Percentiles rank a stretch among this genome's conserved stretches.
Conservation (phyloP, 768 basidiomycete genomes). For the Kwoniella heveanensis region DNA sequence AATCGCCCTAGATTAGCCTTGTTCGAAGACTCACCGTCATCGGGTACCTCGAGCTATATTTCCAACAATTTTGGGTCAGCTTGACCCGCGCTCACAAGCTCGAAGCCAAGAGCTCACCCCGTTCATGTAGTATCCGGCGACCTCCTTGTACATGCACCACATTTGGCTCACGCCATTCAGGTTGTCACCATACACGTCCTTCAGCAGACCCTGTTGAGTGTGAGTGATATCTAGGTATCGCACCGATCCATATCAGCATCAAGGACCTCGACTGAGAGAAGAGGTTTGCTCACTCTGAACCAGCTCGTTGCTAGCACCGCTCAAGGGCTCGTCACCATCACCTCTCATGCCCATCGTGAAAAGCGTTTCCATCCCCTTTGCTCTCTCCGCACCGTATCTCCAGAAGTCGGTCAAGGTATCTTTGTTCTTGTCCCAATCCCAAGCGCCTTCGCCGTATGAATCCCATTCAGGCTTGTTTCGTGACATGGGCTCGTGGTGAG, state of each 20-base stretch:
- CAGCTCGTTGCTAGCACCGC: conserved; percentile 43
- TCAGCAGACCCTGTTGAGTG: conserved; percentile 67
- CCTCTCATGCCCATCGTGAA: conserved; percentile 72
- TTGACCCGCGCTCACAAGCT: too few relatives aligned
- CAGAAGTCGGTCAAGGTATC: conserved; percentile 66
- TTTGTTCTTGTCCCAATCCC: conserved; percentile 64
- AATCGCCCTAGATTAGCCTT: background rate
- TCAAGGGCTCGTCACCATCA: conserved; percentile 55
- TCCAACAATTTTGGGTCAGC: too few relatives aligned
- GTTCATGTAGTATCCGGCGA: conserved; percentile 64
- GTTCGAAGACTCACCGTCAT: conserved; percentile 23
- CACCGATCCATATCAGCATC: too few relatives aligned
- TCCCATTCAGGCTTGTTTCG: conserved; percentile 70
- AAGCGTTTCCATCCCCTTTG: conserved; percentile 65
- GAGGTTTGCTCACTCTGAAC: conserved; percentile 37
- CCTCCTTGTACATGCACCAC: conserved; percentile 66
- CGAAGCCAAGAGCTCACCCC: conserved; percentile 44
- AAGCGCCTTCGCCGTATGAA: conserved; percentile 63
- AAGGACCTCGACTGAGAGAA: too few relatives aligned
- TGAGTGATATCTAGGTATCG: conserved; percentile 59
- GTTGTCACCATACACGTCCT: conserved; percentile 60
- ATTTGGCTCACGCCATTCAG: conserved; percentile 63
- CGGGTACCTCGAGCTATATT: conserved; percentile 44
- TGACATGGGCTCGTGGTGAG: conserved; percentile 74
- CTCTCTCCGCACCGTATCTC: conserved; percentile 65